phyloP scores from a whole-genome alignment of 768 basidiomycete genomes.

The Tricholoma flavovirens region DNA sequence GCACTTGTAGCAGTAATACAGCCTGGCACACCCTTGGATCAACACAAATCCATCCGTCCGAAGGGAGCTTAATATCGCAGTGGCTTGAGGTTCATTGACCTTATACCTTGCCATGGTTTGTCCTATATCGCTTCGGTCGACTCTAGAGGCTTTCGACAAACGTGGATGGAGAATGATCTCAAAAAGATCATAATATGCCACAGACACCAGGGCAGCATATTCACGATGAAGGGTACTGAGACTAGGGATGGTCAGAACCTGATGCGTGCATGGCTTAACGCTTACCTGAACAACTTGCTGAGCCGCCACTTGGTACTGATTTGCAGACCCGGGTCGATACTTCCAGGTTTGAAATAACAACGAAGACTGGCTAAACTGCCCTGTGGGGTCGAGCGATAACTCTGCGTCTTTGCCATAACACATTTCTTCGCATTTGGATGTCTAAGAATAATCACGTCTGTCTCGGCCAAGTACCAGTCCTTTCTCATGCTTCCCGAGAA shows the following conservation, averaged over 20 bases:
- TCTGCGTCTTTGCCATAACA: constrained; percentile 61
- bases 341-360: constrained; percentile 33
- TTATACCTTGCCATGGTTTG: constrained; percentile 63
- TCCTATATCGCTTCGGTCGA: constrained; percentile 48
- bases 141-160: constrained; percentile 40
- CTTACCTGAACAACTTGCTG: constrained; percentile 79
- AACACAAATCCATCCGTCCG: constrained; percentile 73
- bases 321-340: constrained; percentile 54
- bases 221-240: constrained; percentile 90
- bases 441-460: constrained; percentile 78
- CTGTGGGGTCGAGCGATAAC: constrained; percentile 28
- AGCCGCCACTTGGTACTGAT: constrained; percentile 67
- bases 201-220: constrained; percentile 77
- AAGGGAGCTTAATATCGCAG: constrained; percentile 76
- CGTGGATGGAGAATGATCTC: constrained; percentile 65
- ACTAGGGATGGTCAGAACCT: constrained; percentile 35
- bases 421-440: constrained; percentile 47
- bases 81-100: constrained; percentile 93
- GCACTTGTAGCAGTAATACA: neutral
- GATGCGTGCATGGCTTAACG: neutral
- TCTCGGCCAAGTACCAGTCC: constrained; percentile 74
- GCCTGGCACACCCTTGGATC: constrained; percentile 76
- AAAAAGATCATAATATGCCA: constrained; percentile 78
- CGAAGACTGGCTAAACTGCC: constrained; percentile 58
- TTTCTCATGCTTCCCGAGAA: constrained; percentile 54